These are phyloP conservation scores for Xerocomellus dryophilus DNA, from an alignment of 768 basidiomycete species.

Conservation along the genomic window DNA sequence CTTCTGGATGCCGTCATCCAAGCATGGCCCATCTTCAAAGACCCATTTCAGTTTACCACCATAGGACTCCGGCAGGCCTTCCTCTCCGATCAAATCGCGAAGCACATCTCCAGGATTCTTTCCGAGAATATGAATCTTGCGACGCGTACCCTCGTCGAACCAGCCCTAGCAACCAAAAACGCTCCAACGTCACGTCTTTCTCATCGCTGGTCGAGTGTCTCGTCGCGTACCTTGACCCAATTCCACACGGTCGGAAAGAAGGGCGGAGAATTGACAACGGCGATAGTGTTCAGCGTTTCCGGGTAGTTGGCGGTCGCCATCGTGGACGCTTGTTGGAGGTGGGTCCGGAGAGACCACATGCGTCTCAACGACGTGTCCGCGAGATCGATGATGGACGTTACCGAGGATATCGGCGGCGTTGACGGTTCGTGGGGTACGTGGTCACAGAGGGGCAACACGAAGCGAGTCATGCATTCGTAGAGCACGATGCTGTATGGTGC, in stretches of 20 bases:
- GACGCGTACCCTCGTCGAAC: slow-evolving; percentile 77
- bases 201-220: neutral
- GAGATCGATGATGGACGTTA: slow-evolving; percentile 73
- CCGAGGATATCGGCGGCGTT: slow-evolving; percentile 59
- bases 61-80: slow-evolving; percentile 63
- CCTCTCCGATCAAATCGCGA: slow-evolving; percentile 44
- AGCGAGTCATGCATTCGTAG: slow-evolving; percentile 65
- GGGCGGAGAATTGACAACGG: slow-evolving; percentile 72
- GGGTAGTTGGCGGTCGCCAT: slow-evolving; percentile 81
- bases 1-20: slow-evolving; percentile 54
- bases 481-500: slow-evolving; percentile 50
- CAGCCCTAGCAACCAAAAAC: slow-evolving; percentile 45
- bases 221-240: slow-evolving; percentile 65
- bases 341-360: slow-evolving; percentile 68
- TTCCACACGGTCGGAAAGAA: slow-evolving; percentile 84
- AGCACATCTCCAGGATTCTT: slow-evolving; percentile 55
- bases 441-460: slow-evolving; percentile 62
- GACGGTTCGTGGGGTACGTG: slow-evolving; percentile 51
- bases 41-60: slow-evolving; percentile 74
- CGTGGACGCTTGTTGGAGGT: slow-evolving; percentile 71
- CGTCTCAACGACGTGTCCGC: slow-evolving; percentile 53
- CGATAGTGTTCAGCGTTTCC: slow-evolving; percentile 67
- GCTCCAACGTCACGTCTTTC: neutral
- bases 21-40: slow-evolving; percentile 61
- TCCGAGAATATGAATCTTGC: slow-evolving; percentile 74